phyloP scores from a whole-genome alignment of 1,284 basidiomycete species.

The Ceratobasidium papillatum region DNA sequence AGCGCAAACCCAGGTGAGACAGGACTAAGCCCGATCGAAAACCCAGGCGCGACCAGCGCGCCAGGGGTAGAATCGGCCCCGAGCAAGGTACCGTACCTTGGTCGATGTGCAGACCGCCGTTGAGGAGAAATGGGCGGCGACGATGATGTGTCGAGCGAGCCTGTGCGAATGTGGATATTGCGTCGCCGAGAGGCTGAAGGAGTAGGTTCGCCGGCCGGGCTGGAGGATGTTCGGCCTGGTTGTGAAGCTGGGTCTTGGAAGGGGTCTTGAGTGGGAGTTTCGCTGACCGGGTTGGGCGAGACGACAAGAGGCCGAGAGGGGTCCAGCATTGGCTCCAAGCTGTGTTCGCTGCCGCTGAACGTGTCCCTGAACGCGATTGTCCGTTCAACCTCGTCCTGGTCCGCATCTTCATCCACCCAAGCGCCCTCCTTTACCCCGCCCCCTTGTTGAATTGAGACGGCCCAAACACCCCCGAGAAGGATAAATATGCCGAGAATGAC shows the following conservation, averaged over 20 bases:
- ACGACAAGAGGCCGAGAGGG: constrained; percentile 21
- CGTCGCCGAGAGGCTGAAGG: constrained; percentile 21
- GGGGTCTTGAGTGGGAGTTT: constrained; percentile 1
- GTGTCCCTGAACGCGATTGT: constrained; percentile 17
- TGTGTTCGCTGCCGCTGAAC: constrained; percentile 48
- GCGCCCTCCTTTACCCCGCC: constrained; percentile 50
- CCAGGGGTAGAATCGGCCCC: constrained; percentile 41
- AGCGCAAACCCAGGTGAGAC: constrained; percentile 76
- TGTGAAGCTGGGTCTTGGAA: constrained; percentile 1
- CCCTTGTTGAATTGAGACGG: constrained; percentile 75
- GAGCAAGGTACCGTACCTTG: constrained; percentile 34
- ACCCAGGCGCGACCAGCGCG: constrained; percentile 55
- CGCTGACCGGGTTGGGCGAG: constrained; percentile 18
- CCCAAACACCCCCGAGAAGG: constrained; percentile 89
- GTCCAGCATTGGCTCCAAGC: constrained; percentile 51
- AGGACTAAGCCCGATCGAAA: constrained; percentile 77
- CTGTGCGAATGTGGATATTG: constrained; percentile 37
- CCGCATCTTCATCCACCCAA: constrained; percentile 46
- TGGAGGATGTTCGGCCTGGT: neutral
- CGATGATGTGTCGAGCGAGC: constrained; percentile 32
- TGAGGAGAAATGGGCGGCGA: constrained; percentile 35
- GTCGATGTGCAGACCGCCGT: constrained; percentile 27
- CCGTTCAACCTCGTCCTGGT: constrained; percentile 48
- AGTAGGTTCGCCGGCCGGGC: neutral
- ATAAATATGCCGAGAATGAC: constrained; percentile 83